Conservation (phyloP, 2,329 filamentous ascomycete genomes). For the Neoascochyta sp. region DNA sequence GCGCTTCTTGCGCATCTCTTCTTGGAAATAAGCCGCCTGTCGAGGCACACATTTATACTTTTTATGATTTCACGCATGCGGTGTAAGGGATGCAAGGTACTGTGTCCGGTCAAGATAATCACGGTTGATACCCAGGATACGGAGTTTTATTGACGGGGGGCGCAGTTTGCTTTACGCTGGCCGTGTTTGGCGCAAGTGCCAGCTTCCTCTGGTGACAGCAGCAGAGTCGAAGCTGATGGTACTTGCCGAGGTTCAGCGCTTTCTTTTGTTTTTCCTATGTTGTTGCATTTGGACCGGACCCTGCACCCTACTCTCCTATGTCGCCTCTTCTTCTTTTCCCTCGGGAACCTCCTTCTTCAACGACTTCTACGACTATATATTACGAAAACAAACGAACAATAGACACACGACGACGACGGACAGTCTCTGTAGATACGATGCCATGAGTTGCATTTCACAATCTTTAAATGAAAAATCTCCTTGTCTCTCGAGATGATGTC, state of each 20-base stretch:
- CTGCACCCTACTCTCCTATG: too few species aligned
- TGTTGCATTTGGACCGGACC: conserved; percentile 8
- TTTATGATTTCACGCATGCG: conserved; percentile 6
- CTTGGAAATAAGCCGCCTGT: conserved; percentile 23
- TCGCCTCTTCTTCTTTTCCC: conserved; percentile 4
- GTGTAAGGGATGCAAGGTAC: conserved; percentile 8
- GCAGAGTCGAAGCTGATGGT: conserved; percentile 11
- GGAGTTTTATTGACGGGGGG: conserved; percentile 8
- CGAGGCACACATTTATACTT: too few species aligned
- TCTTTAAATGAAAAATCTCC: conserved; percentile 21
- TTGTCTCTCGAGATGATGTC: conserved; percentile 8
- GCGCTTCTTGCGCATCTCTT: conserved; percentile 34
- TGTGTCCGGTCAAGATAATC: conserved; percentile 10
- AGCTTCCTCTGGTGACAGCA: conserved; percentile 23
- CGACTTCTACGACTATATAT: conserved; percentile 13
- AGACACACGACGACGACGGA: conserved; percentile 2
- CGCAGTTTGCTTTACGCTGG: conserved; percentile 3
- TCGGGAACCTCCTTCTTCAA: neutral
- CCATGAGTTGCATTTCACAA: conserved; percentile 17
- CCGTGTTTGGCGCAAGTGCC: conserved; percentile 17
- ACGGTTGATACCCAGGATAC: conserved; percentile 10
- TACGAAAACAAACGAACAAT: conserved; percentile 1
- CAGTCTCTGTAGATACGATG: conserved; percentile 20
- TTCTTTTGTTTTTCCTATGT: conserved; percentile 6
- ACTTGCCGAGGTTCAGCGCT: conserved; percentile 5